phyloP scores from a whole-genome alignment of 2,329 filamentous ascomycete genomes.

The Exserohilum rostratum region DNA sequence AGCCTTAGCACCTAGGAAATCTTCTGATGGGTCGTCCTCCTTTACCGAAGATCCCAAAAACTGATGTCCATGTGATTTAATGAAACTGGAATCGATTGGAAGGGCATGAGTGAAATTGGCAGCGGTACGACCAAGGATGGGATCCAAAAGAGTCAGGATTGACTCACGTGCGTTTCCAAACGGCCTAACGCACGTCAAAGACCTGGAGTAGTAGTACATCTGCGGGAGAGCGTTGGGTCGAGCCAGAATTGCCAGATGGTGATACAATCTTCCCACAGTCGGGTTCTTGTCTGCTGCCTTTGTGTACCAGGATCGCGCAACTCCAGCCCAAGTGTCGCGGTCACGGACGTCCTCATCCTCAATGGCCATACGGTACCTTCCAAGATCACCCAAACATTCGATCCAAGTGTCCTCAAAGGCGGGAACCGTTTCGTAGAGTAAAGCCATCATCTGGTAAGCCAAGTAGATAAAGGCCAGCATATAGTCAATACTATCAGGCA shows the following conservation, averaged over 20 bases:
- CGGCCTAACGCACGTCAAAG: conserved; percentile 69
- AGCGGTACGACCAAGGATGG: conserved; percentile 50
- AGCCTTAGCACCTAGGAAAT: conserved; percentile 53
- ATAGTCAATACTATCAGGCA: conserved; percentile 80
- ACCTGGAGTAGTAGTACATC: conserved; percentile 74
- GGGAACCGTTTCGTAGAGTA: conserved; percentile 84
- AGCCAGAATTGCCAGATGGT: conserved; percentile 83
- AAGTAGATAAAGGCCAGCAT: conserved; percentile 92
- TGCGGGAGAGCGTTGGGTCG: conserved; percentile 73
- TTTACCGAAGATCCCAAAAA: conserved; percentile 59
- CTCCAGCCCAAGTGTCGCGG: conserved; percentile 79
- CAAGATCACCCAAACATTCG: conserved; percentile 87
- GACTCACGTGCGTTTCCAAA: conserved; percentile 73
- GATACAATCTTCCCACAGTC: conserved; percentile 78
- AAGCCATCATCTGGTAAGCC: conserved; percentile 86
- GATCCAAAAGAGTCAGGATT: conserved; percentile 70
- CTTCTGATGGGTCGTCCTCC: conserved; percentile 37
- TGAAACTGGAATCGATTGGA: conserved; percentile 64
- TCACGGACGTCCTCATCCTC: conserved; percentile 80
- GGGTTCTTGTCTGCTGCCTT: conserved; percentile 80
- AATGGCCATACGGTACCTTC: conserved; percentile 87
- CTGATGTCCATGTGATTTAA: conserved; percentile 68
- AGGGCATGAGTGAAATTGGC: conserved; percentile 42
- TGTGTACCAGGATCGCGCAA: conserved; percentile 79
- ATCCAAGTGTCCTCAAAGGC: conserved; percentile 90